A percentile compares a stretch with the other conserved stretches of the same genome.
Conservation (phyloP, 345 rosid species). For the Arabis alpina region DNA sequence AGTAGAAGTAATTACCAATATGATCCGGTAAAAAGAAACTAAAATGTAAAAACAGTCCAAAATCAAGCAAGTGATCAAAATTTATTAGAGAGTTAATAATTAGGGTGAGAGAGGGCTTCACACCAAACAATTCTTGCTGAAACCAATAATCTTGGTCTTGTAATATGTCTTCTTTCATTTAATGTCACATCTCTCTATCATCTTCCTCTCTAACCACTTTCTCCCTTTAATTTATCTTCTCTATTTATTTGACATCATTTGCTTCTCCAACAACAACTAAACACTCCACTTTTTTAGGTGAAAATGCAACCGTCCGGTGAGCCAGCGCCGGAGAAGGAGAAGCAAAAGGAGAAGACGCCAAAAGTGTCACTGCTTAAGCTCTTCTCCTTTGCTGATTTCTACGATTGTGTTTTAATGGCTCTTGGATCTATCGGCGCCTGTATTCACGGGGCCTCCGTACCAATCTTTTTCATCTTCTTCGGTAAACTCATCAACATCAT, state of each 20-base stretch:
- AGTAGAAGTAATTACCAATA: not conserved
- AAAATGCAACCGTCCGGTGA: slow-evolving; percentile 46
- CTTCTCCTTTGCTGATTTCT: slow-evolving; percentile 81
- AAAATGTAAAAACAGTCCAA: not conserved
- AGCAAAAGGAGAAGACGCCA: slow-evolving; percentile 29
- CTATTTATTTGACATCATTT: slow-evolving; percentile 10
- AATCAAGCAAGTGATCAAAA: not conserved
- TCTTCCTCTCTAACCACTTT: slow-evolving; percentile 44
- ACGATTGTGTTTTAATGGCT: slow-evolving; percentile 75
- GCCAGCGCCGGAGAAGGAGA: slow-evolving; percentile 31
- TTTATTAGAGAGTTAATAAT: slow-evolving; percentile 12
- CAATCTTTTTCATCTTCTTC: slow-evolving; percentile 89
- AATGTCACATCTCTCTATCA: slow-evolving; percentile 24
- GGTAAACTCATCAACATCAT: slow-evolving; percentile 79
- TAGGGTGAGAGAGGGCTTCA: slow-evolving; percentile 30
- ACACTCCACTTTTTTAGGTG: slow-evolving; percentile 12
- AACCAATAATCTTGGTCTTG: slow-evolving; percentile 38
- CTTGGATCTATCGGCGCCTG: slow-evolving; percentile 91
- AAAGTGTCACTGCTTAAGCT: slow-evolving; percentile 68
- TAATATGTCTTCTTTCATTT: slow-evolving; percentile 37
- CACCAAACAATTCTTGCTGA: slow-evolving; percentile 44
- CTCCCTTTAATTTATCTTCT: slow-evolving; percentile 20
- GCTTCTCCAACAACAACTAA: slow-evolving; percentile 24
- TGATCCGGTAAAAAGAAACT: not conserved
- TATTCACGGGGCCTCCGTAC: slow-evolving; percentile 91